phyloP scores from a whole-genome alignment of 495 filamentous ascomycete genomes.

The Neurospora sublineolata region DNA sequence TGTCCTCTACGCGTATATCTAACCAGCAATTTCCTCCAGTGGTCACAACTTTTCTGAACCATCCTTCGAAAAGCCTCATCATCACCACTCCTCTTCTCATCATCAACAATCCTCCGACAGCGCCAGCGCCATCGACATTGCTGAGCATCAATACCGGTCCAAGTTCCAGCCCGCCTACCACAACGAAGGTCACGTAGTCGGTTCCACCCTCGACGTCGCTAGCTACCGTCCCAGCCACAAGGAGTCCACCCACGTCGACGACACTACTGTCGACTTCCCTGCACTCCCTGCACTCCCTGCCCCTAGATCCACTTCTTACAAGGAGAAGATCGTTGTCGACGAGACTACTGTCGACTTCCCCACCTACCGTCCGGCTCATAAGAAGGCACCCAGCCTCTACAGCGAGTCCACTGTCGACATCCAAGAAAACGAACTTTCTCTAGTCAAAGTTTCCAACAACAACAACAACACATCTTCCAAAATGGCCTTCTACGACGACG shows the following conservation, averaged over 20 bases:
- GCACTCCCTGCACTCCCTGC: constrained; percentile 7
- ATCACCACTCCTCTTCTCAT: neutral
- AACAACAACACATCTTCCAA: constrained; percentile 42
- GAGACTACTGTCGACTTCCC: constrained; percentile 27
- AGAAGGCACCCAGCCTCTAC: constrained; percentile 20
- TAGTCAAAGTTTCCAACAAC: constrained; percentile 7
- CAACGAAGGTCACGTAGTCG: constrained; percentile 40
- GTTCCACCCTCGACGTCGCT: constrained; percentile 37
- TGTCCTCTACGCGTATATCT: neutral
- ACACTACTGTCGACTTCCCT: constrained; percentile 40
- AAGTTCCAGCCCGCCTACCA: constrained; percentile 60
- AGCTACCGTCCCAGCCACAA: constrained; percentile 20
- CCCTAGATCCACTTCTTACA: constrained; percentile 11
- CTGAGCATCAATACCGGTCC: constrained; percentile 76
- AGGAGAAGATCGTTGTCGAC: constrained; percentile 21
- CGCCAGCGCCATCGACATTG: constrained; percentile 52
- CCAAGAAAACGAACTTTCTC: constrained; percentile 23
- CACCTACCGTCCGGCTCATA: constrained; percentile 15
- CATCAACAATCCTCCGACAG: neutral
- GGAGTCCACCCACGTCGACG: constrained; percentile 28
- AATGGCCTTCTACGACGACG: constrained; percentile 99
- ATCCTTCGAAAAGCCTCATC: neutral
- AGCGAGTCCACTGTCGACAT: constrained; percentile 41
- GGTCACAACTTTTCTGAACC: neutral
- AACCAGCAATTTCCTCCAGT: neutral